Percentiles rank a stretch among this genome's conserved stretches.
phyloP scores from a whole-genome alignment of 768 basidiomycete species.

The Pleurotus sapidus region DNA sequence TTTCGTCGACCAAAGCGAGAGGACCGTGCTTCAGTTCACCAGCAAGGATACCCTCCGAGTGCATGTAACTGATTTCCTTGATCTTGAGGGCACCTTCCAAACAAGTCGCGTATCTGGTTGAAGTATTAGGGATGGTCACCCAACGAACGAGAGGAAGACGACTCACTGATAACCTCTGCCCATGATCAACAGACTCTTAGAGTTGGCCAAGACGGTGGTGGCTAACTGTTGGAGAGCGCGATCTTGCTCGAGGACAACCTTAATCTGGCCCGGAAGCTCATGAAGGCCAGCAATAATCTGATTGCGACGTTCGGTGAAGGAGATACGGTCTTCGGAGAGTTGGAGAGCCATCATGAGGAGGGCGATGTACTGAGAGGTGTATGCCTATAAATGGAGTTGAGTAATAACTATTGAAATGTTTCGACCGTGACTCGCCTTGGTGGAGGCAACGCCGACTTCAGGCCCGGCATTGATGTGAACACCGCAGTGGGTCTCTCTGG shows the following conservation, averaged over 20 bases:
- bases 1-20: conserved; percentile 95
- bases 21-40: conserved; percentile 99
- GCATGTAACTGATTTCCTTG: conserved; percentile 98
- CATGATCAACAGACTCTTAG: conserved; percentile 91
- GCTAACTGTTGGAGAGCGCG: conserved; percentile 77
- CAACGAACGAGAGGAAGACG: conserved; percentile 5
- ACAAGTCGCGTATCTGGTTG: conserved; percentile 82
- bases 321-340: conserved; percentile 95
- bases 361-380: conserved; percentile 98
- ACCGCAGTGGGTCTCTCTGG: conserved; percentile 98
- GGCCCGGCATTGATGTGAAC: conserved; percentile 99
- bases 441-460: conserved; percentile 98
- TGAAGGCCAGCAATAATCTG: conserved; percentile 94
- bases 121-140: conserved; percentile 3
- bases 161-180: conserved; percentile 91
- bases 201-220: conserved; percentile 69
- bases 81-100: conserved; percentile 98
- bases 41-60: conserved; percentile 88
- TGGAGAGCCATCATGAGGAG: conserved; percentile 98
- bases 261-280: conserved; percentile 86
- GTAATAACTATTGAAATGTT: neutral
- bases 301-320: conserved; percentile 84
- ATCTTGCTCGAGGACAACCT: conserved; percentile 81
- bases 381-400: conserved; percentile 53
- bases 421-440: conserved; percentile 59